Conservation (phyloP, 352 stramenopile genomes). For the Aphanomyces euteiches region DNA sequence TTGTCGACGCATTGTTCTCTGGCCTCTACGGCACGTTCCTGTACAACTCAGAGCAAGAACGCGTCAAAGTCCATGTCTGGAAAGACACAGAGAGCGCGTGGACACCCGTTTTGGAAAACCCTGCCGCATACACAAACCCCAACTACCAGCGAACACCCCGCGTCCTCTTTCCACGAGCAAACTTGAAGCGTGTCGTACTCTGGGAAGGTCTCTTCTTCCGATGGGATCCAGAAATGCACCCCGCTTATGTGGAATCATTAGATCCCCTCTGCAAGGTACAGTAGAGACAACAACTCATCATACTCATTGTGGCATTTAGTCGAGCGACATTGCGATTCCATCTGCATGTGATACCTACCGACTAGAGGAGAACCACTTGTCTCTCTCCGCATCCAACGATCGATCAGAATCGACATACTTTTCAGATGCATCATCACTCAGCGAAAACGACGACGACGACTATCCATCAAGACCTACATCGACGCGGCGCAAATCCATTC, state of each 20-base stretch:
- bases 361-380: constrained; percentile 19
- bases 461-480: not conserved
- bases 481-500: constrained; percentile 18
- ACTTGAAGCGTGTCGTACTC: constrained; percentile 80
- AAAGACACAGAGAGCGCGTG: constrained; percentile 81
- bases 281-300: constrained; percentile 3
- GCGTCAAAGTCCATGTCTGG: constrained; percentile 80
- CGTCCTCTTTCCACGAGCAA: constrained; percentile 79
- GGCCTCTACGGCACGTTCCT: constrained; percentile 79
- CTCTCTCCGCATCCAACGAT: not conserved
- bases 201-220: constrained; percentile 86
- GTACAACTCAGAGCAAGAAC: constrained; percentile 82
- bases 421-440: constrained; percentile 19
- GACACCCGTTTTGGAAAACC: constrained; percentile 72
- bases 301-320: not conserved
- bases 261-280: constrained; percentile 39
- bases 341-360: not conserved
- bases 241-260: constrained; percentile 81
- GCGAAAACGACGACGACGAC: constrained; percentile 28
- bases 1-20: constrained; percentile 74
- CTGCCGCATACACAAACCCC: constrained; percentile 60
- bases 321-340: not conserved
- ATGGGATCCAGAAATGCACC: constrained; percentile 79
- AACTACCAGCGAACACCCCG: constrained; percentile 74
- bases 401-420: constrained; percentile 1